Base-by-base conservation (phyloP, 2,329 filamentous ascomycete species). In the Paraphoma sp. region DNA sequence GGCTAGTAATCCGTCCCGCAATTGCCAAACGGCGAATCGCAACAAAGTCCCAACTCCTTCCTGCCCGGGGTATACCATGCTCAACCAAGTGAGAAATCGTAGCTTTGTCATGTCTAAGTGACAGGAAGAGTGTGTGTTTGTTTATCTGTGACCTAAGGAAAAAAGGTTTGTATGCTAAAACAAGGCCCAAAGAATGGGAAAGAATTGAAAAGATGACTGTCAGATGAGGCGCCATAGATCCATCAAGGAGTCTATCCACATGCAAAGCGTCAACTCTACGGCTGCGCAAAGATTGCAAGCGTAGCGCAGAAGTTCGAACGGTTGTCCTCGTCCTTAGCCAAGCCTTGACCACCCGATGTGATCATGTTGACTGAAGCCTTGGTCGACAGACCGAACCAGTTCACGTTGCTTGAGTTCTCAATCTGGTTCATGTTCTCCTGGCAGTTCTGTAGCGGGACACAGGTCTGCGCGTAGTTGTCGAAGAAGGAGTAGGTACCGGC, bases 401-500 rank as follows among this genome's bases (percentile, higher is more conserved):
- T 76, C 64, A 83, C 70, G 53, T 81, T 77, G 51, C 67, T 74
- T 6, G 71, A 74, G 58, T 74, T 73, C 48, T 79, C 76, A 47
- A 83, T 73, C 64, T 74, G 66, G 56, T 82, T 79, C 72, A 83
- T 83, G 71, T 82, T 70, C 60, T 76, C 68, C 72, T 86, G 84
- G 73, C 84, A 86, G 64, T 80, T 76, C 50, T 83, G 68, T 6
- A 67, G 65, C 0, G 67, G 51, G 3, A 84, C 71, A 64, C 83
- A 86, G 12, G 68, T 69, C 65, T 86, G 82, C 33, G 69, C 69
- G 73, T 87, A 87, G 73, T 85, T 82, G 65, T 83, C 78, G 78
- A 87, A 88, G 79, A 86, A 88, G 48, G 77, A 81, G 75, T 80
- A 80, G 82, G 90, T 73, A 79, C 81, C 81, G 1, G 76, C 72